These are phyloP conservation scores for Thelonectria rubi DNA, from an alignment of 2,329 filamentous ascomycete genomes.

Conservation along the genomic window DNA sequence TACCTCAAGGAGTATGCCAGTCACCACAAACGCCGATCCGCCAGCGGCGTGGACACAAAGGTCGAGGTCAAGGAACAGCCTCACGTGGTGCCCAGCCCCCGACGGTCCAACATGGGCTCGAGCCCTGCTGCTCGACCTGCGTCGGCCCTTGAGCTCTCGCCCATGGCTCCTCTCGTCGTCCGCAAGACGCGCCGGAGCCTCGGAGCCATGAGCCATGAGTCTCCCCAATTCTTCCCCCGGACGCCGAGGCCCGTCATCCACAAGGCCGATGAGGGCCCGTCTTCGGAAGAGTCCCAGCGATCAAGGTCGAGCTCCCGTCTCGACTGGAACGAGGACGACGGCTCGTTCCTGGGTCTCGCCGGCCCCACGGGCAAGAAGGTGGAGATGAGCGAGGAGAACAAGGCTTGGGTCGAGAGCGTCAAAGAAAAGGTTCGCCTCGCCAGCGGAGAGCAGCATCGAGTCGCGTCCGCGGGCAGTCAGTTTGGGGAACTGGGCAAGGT, in stretches of 20 bases:
- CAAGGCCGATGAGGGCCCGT: constrained; percentile 51
- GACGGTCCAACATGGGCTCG: constrained; percentile 47
- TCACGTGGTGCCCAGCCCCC: constrained; percentile 41
- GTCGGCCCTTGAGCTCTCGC: constrained; percentile 50
- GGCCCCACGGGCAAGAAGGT: constrained; percentile 73
- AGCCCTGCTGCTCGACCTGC: constrained; percentile 53
- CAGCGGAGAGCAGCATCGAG: constrained; percentile 66
- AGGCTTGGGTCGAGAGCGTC: constrained; percentile 84
- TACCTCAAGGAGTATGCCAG: constrained; percentile 93
- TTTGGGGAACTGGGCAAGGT: constrained; percentile 78
- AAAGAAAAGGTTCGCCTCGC: constrained; percentile 80
- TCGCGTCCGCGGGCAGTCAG: constrained; percentile 42
- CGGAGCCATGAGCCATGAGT: constrained; percentile 47
- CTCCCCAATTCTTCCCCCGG: constrained; percentile 49
- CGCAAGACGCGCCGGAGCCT: constrained; percentile 63
- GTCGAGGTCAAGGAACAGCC: constrained; percentile 67
- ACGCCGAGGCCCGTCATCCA: constrained; percentile 53
- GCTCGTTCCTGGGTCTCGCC: constrained; percentile 71
- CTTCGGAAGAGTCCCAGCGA: constrained; percentile 55
- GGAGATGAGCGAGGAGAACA: constrained; percentile 75
- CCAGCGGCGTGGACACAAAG: constrained; percentile 57
- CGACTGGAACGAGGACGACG: constrained; percentile 68
- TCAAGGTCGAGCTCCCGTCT: constrained; percentile 63
- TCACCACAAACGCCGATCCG: constrained; percentile 82
- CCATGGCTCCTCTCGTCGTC: constrained; percentile 61